Base-by-base conservation (phyloP, 1,139 yeast genomes). In the Pichia cactophila region DNA sequence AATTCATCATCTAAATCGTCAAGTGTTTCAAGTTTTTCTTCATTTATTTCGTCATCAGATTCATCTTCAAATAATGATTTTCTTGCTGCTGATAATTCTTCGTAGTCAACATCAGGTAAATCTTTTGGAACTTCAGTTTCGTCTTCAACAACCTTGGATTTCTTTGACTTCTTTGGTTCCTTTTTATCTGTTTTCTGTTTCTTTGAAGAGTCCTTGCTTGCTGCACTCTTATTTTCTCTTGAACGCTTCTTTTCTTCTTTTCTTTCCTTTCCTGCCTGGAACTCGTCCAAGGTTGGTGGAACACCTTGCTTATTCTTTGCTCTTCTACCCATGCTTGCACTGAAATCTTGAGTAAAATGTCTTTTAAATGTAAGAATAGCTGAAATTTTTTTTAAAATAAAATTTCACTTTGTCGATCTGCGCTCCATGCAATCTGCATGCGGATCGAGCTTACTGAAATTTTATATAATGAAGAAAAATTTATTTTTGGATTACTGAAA, bases 271-370 rank as follows among this genome's bases (percentile, higher is more conserved):
- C 67, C 72, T 12, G 78, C 78, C 57, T 81, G 80, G 64, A 89
- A 83, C 62, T 89, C 96, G 43, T 89, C 97, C 56, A 81, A 73
- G 12, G 86, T 64, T 41, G 96, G 96, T 58, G 97, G 97, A 52
- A 78, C 86, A 35, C 87, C 90, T 71, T 89, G 97, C 74, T 86
- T 89, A 64, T 86, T 84, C 71, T 83, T 86, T 53, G 88, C 86
- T 74, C 87, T 83, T 79, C 96, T 84, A 66, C 96, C 97, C 96
- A 88, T 63, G 43, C 16, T 38, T 26, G 40, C 10, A 11, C 28
- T 17, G 12, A 42, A 7, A 14, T 20, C 6, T 17, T 28, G 29
- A 16, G 3, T 6, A 29, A 11, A 26, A 17, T 14, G 23, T 29
- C 29, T 3, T 26, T 8, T 14, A 37, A 12, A 17, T 14, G 36